Conservation (phyloP, 2,329 filamentous ascomycete species). For the Cadophora malorum region DNA sequence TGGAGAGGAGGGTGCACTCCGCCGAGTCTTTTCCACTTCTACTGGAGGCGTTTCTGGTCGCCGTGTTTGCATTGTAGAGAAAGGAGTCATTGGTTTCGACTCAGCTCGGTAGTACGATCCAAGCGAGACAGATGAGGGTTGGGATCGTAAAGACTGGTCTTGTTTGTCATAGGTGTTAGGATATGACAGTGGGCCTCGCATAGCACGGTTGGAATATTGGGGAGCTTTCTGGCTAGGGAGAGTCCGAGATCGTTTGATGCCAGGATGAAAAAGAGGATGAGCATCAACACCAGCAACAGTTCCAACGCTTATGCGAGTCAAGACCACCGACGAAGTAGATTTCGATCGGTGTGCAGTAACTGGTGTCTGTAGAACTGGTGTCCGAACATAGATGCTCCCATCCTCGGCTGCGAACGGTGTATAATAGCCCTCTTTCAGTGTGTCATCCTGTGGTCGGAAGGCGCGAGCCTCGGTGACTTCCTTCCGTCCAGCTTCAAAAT, state of each 20-base stretch:
- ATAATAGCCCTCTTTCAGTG: slow-evolving; percentile 18
- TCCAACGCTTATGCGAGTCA: slow-evolving; percentile 4
- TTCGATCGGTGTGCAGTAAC: not conserved
- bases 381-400: slow-evolving; percentile 3
- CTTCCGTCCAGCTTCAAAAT: slow-evolving; percentile 14
- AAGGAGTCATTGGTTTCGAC: slow-evolving; percentile 12
- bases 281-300: not conserved
- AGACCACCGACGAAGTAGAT: not conserved
- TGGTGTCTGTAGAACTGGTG: not conserved
- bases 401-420: not conserved
- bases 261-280: slow-evolving; percentile 22
- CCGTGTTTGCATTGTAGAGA: slow-evolving; percentile 22
- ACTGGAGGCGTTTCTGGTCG: slow-evolving; percentile 11
- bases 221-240: not conserved
- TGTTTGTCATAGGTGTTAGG: slow-evolving; percentile 10
- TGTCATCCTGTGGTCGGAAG: slow-evolving; percentile 15
- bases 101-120: slow-evolving; percentile 1
- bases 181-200: slow-evolving; percentile 10
- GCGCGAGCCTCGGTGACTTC: slow-evolving; percentile 23
- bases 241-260: slow-evolving; percentile 21
- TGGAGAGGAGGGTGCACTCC: not conserved
- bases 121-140: slow-evolving; percentile 1
- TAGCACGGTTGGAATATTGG: not conserved
- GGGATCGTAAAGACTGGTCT: not conserved
- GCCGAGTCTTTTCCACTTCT: not conserved